Evolutionary conservation across 345 rosid genomes (phyloP).

Genomic region (Eucalyptus sideroxylon): DNA sequence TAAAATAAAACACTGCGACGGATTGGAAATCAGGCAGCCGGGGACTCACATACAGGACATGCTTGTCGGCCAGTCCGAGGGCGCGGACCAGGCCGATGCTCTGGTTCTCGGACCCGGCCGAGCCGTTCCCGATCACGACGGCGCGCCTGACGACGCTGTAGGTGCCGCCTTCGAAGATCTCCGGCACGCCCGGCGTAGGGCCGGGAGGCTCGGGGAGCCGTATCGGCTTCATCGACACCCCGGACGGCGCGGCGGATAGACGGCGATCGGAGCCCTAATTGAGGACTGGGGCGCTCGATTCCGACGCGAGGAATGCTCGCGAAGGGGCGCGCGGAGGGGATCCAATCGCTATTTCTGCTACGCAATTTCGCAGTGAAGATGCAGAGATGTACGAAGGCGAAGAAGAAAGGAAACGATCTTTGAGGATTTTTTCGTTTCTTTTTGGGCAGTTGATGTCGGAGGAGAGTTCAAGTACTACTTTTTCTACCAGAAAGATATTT

Average conservation of each 20-base stretch:
- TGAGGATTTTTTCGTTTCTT: background rate
- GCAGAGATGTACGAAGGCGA: background rate
- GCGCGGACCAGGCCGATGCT: conserved; percentile 81
- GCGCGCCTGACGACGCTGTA: conserved; percentile 77
- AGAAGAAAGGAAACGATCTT: background rate
- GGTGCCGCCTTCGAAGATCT: conserved; percentile 81
- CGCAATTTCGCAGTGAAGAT: background rate
- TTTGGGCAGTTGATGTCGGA: background rate
- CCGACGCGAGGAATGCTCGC: background rate
- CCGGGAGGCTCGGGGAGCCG: conserved; percentile 83
- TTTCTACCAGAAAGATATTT: background rate
- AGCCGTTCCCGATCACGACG: conserved; percentile 83
- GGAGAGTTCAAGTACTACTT: background rate
- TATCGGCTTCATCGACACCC: conserved; percentile 60
- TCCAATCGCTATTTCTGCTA: background rate
- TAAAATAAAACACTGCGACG: background rate
- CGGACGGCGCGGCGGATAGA: background rate
- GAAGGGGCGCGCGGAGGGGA: background rate
- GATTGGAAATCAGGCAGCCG: background rate
- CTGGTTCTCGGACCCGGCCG: conserved; percentile 83
- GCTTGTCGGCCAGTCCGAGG: conserved; percentile 63
- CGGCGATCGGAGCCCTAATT: background rate
- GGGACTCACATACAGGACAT: conserved; percentile 56
- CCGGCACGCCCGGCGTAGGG: conserved; percentile 62
- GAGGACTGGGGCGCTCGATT: background rate